Evolutionary conservation across 176 grass and related monocot species (phyloP).

Genomic region (Oryza longistaminata): DNA sequence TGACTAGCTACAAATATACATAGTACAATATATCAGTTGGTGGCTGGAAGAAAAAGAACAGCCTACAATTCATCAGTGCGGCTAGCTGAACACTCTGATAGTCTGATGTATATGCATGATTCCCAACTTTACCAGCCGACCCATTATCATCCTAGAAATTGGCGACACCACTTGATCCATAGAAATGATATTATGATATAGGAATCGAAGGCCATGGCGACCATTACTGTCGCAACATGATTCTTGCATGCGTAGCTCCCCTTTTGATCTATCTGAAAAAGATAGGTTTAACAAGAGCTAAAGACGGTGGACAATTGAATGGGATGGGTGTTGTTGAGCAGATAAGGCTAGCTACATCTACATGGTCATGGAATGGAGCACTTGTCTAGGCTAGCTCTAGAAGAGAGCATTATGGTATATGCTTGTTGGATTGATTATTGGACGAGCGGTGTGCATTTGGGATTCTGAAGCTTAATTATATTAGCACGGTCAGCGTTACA

Average conservation of each 20-base stretch:
- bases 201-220: not conserved
- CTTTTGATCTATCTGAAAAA: constrained; percentile 12
- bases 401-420: not conserved
- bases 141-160: constrained; percentile 28
- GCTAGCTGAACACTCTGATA: constrained; percentile 4
- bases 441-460: not conserved
- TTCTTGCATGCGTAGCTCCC: not conserved
- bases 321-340: constrained; percentile 33
- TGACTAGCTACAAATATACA: not conserved
- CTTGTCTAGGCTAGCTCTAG: not conserved
- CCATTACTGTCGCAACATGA: not conserved
- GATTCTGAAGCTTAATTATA: not conserved
- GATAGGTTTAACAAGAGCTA: constrained; percentile 17
- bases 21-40: not conserved
- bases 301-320: constrained; percentile 2
- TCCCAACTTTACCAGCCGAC: constrained; percentile 7
- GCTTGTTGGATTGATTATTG: not conserved
- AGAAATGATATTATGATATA: constrained; percentile 4
- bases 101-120: not conserved
- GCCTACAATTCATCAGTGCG: not conserved
- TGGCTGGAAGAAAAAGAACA: not conserved
- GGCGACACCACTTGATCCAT: constrained; percentile 33
- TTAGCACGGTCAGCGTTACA: not conserved
- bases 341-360: not conserved
- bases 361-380: not conserved